Evolutionary conservation across 441 rosid genomes (phyloP).

Genomic region (Adansonia rubrostipa): DNA sequence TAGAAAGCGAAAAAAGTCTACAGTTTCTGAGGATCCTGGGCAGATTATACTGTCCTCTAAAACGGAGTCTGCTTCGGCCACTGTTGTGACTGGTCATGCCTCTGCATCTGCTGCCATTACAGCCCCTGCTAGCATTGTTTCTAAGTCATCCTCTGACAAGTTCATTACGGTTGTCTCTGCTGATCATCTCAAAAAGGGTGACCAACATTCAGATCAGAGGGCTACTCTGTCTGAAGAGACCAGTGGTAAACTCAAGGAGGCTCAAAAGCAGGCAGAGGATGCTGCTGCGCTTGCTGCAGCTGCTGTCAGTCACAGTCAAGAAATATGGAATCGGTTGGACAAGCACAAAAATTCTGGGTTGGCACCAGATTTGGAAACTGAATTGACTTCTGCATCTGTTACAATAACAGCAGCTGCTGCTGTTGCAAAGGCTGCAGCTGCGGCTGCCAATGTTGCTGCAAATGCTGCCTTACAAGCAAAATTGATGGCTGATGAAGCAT

Average conservation of each 20-base stretch:
- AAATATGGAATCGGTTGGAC: conserved; percentile 75
- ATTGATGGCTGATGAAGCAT: conserved; percentile 92
- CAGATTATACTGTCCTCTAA: conserved; percentile 55
- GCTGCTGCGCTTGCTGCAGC: conserved; percentile 80
- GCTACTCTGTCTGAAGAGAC: conserved; percentile 68
- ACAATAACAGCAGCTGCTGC: conserved; percentile 90
- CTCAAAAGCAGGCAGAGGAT: conserved; percentile 78
- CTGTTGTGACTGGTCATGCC: conserved; percentile 45
- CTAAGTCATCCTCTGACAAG: conserved; percentile 51
- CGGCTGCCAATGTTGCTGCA: conserved; percentile 92
- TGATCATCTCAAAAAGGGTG: conserved; percentile 47
- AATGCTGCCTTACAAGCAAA: conserved; percentile 96
- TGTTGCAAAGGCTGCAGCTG: conserved; percentile 98
- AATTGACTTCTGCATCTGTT: conserved; percentile 78
- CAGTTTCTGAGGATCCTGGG: conserved; percentile 51
- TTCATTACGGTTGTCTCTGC: conserved; percentile 43
- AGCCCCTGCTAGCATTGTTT: conserved; percentile 44
- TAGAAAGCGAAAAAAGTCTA: conserved; percentile 78
- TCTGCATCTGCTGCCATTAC: conserved; percentile 49
- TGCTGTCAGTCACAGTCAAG: conserved; percentile 73
- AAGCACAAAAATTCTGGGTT: conserved; percentile 62
- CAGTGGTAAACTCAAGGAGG: conserved; percentile 66
- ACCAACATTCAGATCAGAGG: conserved; percentile 44
- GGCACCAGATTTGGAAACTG: conserved; percentile 61
- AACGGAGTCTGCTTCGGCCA: conserved; percentile 43